A percentile compares a stretch with the other conserved stretches of the same genome.
These are phyloP conservation scores for Nicotiana otophora DNA, from an alignment of 257 asterid species.

Conservation along the genomic window DNA sequence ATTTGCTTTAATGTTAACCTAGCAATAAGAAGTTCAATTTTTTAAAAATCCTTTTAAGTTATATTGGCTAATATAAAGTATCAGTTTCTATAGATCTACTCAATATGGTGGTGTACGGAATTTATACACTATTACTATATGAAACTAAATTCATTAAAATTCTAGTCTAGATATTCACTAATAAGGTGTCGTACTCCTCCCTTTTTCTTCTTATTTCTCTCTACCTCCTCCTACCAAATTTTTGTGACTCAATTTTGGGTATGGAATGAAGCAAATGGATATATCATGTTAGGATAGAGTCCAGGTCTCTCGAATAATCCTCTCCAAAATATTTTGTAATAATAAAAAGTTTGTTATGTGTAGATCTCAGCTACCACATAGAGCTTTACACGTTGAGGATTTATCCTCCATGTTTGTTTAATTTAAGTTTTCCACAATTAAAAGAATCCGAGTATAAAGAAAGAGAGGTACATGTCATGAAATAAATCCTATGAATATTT, in stretches of 20 bases:
- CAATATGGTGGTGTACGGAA: background rate
- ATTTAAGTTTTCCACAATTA: background rate
- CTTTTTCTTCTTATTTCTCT: too few species aligned
- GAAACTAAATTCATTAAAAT: background rate
- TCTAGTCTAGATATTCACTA: too few species aligned
- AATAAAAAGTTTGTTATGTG: background rate
- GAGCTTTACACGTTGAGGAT: background rate
- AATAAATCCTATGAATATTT: background rate
- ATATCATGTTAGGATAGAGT: background rate
- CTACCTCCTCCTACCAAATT: too few species aligned
- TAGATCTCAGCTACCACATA: background rate
- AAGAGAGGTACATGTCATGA: background rate
- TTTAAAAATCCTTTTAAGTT: background rate
- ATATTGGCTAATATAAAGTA: background rate
- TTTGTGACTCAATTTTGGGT: too few species aligned
- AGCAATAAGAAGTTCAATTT: background rate
- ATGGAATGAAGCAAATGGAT: too few species aligned
- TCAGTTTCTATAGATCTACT: background rate
- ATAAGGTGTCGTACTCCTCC: too few species aligned
- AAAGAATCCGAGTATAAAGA: background rate
- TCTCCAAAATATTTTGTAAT: background rate
- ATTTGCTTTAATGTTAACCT: background rate
- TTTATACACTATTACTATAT: background rate
- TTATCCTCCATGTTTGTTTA: background rate
- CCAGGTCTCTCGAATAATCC: background rate